Percentiles rank a stretch among this genome's conserved stretches.
phyloP scores from a whole-genome alignment of 192 early-diverging fungal species.

The Backusella liffmaniae region DNA sequence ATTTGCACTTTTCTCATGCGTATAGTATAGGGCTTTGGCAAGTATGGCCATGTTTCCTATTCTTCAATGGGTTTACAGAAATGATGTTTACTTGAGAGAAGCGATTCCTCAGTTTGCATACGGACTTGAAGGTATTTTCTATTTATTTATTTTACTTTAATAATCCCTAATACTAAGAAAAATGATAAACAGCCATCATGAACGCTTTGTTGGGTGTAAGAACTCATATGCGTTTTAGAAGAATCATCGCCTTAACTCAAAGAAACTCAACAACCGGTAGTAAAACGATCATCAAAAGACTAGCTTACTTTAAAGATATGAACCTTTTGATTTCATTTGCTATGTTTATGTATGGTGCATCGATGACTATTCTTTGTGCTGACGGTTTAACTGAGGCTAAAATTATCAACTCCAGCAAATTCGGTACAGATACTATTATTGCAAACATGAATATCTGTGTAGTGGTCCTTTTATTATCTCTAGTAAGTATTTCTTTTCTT shows the following conservation, averaged over 20 bases:
- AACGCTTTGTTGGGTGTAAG: slow-evolving; percentile 18
- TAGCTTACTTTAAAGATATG: slow-evolving; percentile 38
- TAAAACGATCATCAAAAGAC: slow-evolving; percentile 22
- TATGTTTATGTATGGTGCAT: slow-evolving; percentile 9
- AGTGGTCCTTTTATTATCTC: slow-evolving; percentile 14
- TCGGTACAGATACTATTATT: slow-evolving; percentile 23
- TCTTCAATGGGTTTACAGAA: slow-evolving; percentile 22
- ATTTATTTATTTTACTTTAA: not conserved
- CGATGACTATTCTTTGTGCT: slow-evolving; percentile 22
- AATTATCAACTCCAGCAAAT: slow-evolving; percentile 20
- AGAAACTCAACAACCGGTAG: slow-evolving; percentile 2
- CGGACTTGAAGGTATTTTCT: slow-evolving; percentile 24
- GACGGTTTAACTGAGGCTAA: slow-evolving; percentile 26
- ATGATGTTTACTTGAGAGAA: slow-evolving; percentile 17
- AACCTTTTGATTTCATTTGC: slow-evolving; percentile 20
- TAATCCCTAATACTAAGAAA: not conserved
- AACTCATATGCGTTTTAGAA: slow-evolving; percentile 27
- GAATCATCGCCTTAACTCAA: slow-evolving; percentile 23
- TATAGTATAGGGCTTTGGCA: slow-evolving; percentile 19
- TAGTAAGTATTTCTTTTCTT: slow-evolving; percentile 1
- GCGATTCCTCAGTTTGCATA: slow-evolving; percentile 29
- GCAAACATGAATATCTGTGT: slow-evolving; percentile 16
- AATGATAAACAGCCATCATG: slow-evolving; percentile 6
- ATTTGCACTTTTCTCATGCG: not conserved
- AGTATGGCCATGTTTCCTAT: slow-evolving; percentile 29